phyloP scores from a whole-genome alignment of 1,284 basidiomycete genomes.

The Lentinula novae-zelandiae region DNA sequence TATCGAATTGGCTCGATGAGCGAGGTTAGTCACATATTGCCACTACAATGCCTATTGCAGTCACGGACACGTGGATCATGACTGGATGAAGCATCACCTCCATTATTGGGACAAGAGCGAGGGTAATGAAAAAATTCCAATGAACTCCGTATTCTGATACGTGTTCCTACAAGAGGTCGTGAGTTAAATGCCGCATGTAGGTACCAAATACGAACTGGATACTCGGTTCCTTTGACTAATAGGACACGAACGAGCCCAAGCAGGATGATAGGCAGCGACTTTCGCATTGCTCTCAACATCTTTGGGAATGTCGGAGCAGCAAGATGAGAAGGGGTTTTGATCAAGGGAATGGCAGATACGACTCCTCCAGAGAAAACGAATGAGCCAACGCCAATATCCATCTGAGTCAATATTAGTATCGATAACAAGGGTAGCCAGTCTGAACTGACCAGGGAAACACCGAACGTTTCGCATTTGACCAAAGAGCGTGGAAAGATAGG shows the following conservation, averaged over 20 bases:
- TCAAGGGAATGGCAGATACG: constrained; percentile 76
- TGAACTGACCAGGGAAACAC: constrained; percentile 78
- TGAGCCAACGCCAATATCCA: constrained; percentile 97
- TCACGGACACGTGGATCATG: constrained; percentile 54
- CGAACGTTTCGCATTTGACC: constrained; percentile 94
- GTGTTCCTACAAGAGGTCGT: constrained; percentile 68
- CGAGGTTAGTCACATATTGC: constrained; percentile 47
- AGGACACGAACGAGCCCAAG: constrained; percentile 80
- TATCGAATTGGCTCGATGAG: background rate
- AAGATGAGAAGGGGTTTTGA: constrained; percentile 57
- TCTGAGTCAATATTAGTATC: constrained; percentile 45
- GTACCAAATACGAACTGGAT: constrained; percentile 62
- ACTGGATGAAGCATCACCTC: constrained; percentile 71
- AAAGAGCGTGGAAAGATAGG: constrained; percentile 84
- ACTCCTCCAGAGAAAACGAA: constrained; percentile 95
- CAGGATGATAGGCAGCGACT: constrained; percentile 65
- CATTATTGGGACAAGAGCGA: constrained; percentile 77
- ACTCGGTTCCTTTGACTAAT: constrained; percentile 91
- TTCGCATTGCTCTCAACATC: constrained; percentile 44
- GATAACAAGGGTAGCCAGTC: background rate
- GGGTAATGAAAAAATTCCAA: constrained; percentile 99
- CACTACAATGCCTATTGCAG: constrained; percentile 62
- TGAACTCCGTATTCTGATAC: constrained; percentile 94
- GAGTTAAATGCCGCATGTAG: background rate
- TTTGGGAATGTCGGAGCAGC: constrained; percentile 49